Base-by-base conservation (phyloP, 2,329 filamentous ascomycete species). In the Verticillium klebahnii region DNA sequence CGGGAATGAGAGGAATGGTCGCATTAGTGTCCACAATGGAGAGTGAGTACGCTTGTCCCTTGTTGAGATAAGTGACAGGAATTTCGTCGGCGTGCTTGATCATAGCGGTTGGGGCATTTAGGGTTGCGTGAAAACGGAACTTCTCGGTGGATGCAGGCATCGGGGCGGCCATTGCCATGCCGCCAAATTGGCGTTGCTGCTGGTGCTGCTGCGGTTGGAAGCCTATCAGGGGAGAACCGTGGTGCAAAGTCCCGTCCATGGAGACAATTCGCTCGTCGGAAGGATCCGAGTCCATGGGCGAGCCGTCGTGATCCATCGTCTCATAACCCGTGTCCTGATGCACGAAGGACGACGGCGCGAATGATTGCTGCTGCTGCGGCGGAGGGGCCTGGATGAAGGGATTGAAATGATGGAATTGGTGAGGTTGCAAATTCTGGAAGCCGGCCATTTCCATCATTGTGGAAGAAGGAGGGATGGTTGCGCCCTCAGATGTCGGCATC, bases 71-170 rank as follows among this genome's bases (percentile, higher is more conserved):
- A 0, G 94, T 97, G n/a, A 98, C 87, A 0, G 95, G 95, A 29
- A 98, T 96, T 73, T 98, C 94, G 63, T 96, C 90, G 1, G 87
- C 77, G 64, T 93, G 88, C 74, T 91, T 96, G 71, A 96, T 89
- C 95, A 98, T 99, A 8, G 95, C 95, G 0, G 95, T 99, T 3
- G 94, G 93, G 1, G 95, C 94, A 73, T 96, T 96, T 56, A 99
- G 78, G 0, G 92, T 95, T 58, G 92, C 89, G 72, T 95, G 91
- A 72, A 92, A 98, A 50, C 95, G 91, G 72, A 97, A 97, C 71
- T 89, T 90, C 69, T 91, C 88, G 11, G 82, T 84, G 0, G 81
- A 81, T 1, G 81, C 69, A 6, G 85, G 84, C 37, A 87, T 73
- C 1, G 75, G 72, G 36, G 81, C 74, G 19, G 75, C 68, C 70